Conservation (phyloP, 2,329 filamentous ascomycete species). For the Colletotrichum sp. region DNA sequence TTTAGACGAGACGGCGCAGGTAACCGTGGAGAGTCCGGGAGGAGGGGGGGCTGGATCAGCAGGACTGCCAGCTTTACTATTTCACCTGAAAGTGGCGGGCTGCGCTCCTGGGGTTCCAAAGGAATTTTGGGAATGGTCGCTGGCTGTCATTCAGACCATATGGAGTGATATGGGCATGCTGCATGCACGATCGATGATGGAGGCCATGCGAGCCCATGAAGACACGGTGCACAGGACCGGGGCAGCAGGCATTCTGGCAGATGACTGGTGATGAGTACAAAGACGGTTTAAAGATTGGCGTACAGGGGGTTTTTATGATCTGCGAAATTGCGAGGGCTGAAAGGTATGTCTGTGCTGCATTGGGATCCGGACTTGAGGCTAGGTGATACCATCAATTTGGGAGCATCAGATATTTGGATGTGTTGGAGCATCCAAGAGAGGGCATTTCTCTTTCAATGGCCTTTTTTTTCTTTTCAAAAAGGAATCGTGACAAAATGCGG, state of each 20-base stretch:
- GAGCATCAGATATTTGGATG: background rate
- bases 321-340: background rate
- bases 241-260: slow-evolving; percentile 16
- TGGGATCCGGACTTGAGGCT: background rate
- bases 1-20: slow-evolving; percentile 39
- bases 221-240: slow-evolving; percentile 19
- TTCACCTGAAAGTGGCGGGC: slow-evolving; percentile 50
- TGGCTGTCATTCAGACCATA: slow-evolving; percentile 49
- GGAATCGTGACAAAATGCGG: background rate
- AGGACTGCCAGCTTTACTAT: slow-evolving; percentile 51
- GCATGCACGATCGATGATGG: slow-evolving; percentile 49
- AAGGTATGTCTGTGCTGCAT: background rate
- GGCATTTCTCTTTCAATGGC: background rate
- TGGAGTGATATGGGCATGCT: slow-evolving; percentile 58
- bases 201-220: slow-evolving; percentile 38
- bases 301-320: background rate
- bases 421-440: background rate
- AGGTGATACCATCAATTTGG: slow-evolving; percentile 7
- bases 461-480: background rate
- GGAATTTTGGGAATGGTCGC: slow-evolving; percentile 48
- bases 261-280: slow-evolving; percentile 6
- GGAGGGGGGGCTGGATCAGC: slow-evolving; percentile 50
- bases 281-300: background rate
- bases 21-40: slow-evolving; percentile 37
- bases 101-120: slow-evolving; percentile 50